Percentiles rank a stretch among this genome's conserved stretches.
Evolutionary conservation across 1,284 basidiomycete species (phyloP).

Genomic region (Irpex sp.): DNA sequence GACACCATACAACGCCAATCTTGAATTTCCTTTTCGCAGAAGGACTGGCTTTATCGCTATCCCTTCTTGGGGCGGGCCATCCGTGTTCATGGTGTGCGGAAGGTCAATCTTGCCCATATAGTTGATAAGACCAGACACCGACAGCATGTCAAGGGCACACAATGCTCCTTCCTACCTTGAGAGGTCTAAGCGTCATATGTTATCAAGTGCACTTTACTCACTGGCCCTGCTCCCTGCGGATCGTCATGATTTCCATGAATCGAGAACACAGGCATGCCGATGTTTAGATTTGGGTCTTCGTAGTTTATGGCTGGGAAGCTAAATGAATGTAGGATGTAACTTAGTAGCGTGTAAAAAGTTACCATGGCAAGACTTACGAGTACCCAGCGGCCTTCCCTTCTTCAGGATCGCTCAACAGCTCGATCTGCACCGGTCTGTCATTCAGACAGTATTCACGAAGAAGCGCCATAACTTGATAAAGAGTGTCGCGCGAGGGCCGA

Average conservation of each 20-base stretch:
- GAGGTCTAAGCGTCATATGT: background rate
- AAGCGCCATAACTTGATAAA: constrained; percentile 87
- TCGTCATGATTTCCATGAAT: constrained; percentile 99
- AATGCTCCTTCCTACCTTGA: constrained; percentile 84
- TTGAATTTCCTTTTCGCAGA: constrained; percentile 84
- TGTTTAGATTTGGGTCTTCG: constrained; percentile 94
- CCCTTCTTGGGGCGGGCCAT: constrained; percentile 67
- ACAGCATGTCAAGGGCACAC: constrained; percentile 92
- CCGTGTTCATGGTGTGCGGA: constrained; percentile 56
- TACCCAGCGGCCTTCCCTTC: constrained; percentile 85
- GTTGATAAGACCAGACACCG: constrained; percentile 91
- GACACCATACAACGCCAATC: constrained; percentile 89
- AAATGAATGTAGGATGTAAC: constrained; percentile 7
- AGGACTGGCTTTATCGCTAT: constrained; percentile 90
- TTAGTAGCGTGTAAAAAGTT: background rate
- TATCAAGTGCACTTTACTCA: constrained; percentile 35
- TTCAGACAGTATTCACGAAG: constrained; percentile 90
- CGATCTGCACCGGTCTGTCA: constrained; percentile 83
- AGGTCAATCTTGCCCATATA: constrained; percentile 94
- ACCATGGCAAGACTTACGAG: constrained; percentile 53
- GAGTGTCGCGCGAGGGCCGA: constrained; percentile 84
- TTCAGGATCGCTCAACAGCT: constrained; percentile 89
- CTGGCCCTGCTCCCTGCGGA: constrained; percentile 92
- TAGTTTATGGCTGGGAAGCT: constrained; percentile 98
- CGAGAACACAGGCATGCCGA: constrained; percentile 94